Conservation (phyloP, 345 rosid species). For the Brassica juncea region DNA sequence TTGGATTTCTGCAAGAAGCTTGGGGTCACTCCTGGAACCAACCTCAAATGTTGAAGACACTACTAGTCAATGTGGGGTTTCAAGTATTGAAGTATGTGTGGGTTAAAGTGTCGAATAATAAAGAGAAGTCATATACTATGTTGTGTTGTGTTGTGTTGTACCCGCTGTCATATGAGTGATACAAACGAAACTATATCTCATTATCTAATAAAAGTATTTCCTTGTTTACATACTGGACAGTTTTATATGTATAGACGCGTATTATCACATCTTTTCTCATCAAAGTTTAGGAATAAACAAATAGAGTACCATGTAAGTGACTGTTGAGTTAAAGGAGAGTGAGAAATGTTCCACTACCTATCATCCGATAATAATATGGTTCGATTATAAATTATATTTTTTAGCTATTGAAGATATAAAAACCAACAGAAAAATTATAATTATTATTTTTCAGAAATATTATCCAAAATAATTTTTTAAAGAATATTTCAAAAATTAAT, state of each 20-base stretch:
- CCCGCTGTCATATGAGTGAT: not conserved
- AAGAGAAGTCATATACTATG: not conserved
- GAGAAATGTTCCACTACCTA: not conserved
- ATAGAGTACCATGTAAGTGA: not conserved
- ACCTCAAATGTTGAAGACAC: slow-evolving; percentile 41
- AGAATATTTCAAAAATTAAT: too few relatives aligned
- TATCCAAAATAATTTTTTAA: too few relatives aligned
- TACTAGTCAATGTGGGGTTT: slow-evolving; percentile 1
- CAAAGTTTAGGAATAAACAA: not conserved
- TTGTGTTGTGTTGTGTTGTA: slow-evolving; percentile 9
- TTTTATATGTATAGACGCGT: not conserved
- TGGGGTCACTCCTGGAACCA: slow-evolving; percentile 44
- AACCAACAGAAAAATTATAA: too few relatives aligned
- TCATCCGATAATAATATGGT: not conserved
- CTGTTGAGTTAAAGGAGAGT: not conserved
- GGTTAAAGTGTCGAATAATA: slow-evolving; percentile 9
- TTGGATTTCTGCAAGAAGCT: slow-evolving; percentile 47
- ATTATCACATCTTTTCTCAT: not conserved
- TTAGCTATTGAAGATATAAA: not conserved
- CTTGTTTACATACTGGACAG: not conserved
- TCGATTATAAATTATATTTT: too few relatives aligned
- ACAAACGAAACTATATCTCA: not conserved
- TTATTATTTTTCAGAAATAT: too few relatives aligned
- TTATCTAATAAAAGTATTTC: not conserved
- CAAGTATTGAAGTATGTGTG: not conserved